Base-by-base conservation (phyloP, 78 protist genomes). In the Salpingoeca rosetta region DNA sequence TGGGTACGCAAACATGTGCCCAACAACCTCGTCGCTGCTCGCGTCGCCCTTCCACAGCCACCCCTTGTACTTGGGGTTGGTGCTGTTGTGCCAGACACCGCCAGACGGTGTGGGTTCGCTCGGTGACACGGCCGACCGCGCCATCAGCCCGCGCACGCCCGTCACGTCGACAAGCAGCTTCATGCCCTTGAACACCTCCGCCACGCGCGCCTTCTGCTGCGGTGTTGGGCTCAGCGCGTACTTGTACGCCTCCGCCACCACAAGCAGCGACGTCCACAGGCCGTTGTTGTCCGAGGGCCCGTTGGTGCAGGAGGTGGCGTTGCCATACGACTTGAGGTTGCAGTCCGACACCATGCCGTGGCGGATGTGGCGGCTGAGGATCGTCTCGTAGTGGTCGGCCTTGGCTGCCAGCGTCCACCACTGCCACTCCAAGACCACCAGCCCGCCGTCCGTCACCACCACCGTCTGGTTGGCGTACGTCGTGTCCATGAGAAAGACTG, bases 211-310 rank as follows among this genome's bases (percentile, higher is more conserved):
- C 44, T 41, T 37, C 51, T 65, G 84, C 1, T 37, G n/a, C 28
- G 51, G 40, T 2, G 31, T 41, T 31, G 43, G 43, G 26, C 84
- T 79, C 51, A 77, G 57, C 36, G 78, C 88, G 40, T 36, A 57
- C 45, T 44, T 43, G 74, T 74, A 79, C 44, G 77, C 40, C 78
- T 77, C 51, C 36, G 87, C 3, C 40, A 42, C 83, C 35, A 85
- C 51, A 42, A 24, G 26, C 80, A 79, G 7, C 12, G 72, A 2
- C 38, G 88, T 85, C 88, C 88, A 85, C 80, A 85, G 39, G 43
- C 84, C 88, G 84, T 79, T 81, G 56, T 77, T 79, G 65, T 75
- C 88, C 78, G 12, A 51, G 11, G 76, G 72, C 38, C 10, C 38
- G 37, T 2, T 22, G n/a, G 65, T 37, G 44, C 39, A 77, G n/a